phyloP scores from a whole-genome alignment of 495 filamentous ascomycete species.

The Chaetomidium leptoderma region DNA sequence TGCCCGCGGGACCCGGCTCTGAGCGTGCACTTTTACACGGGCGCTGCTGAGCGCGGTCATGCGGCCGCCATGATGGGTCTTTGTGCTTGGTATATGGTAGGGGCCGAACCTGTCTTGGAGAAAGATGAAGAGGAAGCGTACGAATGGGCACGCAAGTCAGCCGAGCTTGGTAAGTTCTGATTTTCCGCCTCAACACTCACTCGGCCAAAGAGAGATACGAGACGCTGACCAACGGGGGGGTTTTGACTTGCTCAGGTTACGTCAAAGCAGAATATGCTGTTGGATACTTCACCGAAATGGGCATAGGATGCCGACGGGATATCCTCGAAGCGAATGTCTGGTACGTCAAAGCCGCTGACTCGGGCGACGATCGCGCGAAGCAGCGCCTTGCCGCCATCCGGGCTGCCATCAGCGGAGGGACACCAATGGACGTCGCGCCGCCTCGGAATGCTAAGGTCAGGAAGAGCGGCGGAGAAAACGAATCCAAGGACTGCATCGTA shows the following conservation, averaged over 20 bases:
- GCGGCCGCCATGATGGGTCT: constrained; percentile 96
- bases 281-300: constrained; percentile 98
- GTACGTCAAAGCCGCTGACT: constrained; percentile 95
- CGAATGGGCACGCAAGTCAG: constrained; percentile 88
- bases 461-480: constrained; percentile 42
- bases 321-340: constrained; percentile 93
- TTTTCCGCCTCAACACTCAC: constrained; percentile 5
- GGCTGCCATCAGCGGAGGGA: constrained; percentile 73
- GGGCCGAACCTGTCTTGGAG: constrained; percentile 85
- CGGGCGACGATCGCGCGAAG: constrained; percentile 84
- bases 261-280: constrained; percentile 93
- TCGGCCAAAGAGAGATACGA: neutral
- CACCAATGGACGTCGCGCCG: constrained; percentile 49
- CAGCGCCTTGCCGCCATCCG: constrained; percentile 80
- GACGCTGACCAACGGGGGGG: constrained; percentile 10
- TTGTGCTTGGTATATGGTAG: constrained; percentile 97
- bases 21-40: constrained; percentile 96
- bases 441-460: constrained; percentile 48
- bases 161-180: constrained; percentile 66
- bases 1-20: constrained; percentile 89
- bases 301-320: constrained; percentile 90
- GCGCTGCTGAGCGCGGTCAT: constrained; percentile 78
- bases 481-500: constrained; percentile 56
- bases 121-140: constrained; percentile 96
- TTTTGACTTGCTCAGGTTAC: constrained; percentile 52